Conservation (phyloP, 371 early-diverging fungal genomes). For the Rhizopus arrhizus region DNA sequence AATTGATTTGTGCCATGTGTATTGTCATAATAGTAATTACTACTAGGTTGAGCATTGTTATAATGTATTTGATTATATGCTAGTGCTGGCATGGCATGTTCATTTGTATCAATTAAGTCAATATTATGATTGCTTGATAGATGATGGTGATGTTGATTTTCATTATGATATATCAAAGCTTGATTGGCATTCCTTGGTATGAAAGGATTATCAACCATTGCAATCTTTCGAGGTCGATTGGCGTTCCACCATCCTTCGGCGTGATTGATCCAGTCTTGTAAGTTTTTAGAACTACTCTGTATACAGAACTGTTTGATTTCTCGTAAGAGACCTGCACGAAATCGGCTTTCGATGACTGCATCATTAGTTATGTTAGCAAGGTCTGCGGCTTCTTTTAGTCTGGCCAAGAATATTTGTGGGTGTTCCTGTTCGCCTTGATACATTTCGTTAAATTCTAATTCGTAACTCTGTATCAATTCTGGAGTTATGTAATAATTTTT, state of each 20-base stretch:
- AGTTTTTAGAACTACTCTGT: neutral
- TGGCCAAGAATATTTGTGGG: constrained; percentile 1
- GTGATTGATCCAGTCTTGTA: neutral
- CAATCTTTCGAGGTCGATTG: neutral
- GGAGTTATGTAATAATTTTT: too few relatives aligned
- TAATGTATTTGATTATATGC: too few relatives aligned
- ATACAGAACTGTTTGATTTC: neutral
- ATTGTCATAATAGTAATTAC: too few relatives aligned
- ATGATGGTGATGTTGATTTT: neutral
- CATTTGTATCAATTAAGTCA: neutral
- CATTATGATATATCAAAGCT: neutral
- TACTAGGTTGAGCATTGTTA: too few relatives aligned
- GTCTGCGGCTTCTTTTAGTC: constrained; percentile 14
- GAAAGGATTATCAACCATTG: neutral
- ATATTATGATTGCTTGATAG: neutral
- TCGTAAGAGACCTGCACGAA: neutral
- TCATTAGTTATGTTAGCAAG: constrained; percentile 6
- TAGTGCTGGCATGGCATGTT: too few relatives aligned
- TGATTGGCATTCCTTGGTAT: neutral
- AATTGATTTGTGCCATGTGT: too few relatives aligned
- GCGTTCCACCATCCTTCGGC: constrained; percentile 1
- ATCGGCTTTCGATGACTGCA: neutral
- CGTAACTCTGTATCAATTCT: too few relatives aligned
- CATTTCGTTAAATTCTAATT: neutral
- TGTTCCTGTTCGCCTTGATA: neutral